Percentiles rank a stretch among this genome's conserved stretches.
phyloP scores from a whole-genome alignment of 1,284 basidiomycete genomes.

The Mycocalia duriaeana region DNA sequence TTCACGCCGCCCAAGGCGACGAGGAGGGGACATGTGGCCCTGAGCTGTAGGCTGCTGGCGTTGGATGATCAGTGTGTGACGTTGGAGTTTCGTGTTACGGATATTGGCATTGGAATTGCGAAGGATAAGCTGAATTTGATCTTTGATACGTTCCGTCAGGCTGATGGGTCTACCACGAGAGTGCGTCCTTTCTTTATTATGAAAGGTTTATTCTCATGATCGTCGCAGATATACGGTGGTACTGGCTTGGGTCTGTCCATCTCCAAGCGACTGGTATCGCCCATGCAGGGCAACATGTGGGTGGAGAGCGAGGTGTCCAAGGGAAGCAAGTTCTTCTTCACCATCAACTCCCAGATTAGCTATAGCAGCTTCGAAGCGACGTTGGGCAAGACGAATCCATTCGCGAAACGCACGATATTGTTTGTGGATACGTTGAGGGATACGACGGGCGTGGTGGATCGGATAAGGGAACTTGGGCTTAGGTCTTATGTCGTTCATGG shows the following conservation, averaged over 20 bases:
- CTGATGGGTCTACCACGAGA: constrained; percentile 90
- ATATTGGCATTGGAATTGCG: constrained; percentile 98
- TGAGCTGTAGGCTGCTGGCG: constrained; percentile 78
- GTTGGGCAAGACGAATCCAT: constrained; percentile 74
- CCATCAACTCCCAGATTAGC: constrained; percentile 81
- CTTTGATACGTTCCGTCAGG: constrained; percentile 99
- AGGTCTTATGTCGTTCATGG: constrained; percentile 76
- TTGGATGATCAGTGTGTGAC: constrained; percentile 78
- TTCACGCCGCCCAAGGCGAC: constrained; percentile 82
- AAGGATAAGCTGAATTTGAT: constrained; percentile 98
- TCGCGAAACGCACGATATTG: constrained; percentile 75
- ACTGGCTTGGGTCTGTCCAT: constrained; percentile 96
- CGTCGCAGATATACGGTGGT: constrained; percentile 89
- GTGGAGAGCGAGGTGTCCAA: constrained; percentile 90
- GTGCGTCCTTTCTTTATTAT: constrained; percentile 39
- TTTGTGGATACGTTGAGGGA: constrained; percentile 88
- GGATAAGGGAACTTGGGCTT: constrained; percentile 81
- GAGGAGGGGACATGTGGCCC: constrained; percentile 85
- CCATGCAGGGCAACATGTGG: constrained; percentile 99
- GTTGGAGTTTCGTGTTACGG: constrained; percentile 95
- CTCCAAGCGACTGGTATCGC: constrained; percentile 90
- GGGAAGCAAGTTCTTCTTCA: constrained; percentile 97
- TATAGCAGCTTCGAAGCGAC: constrained; percentile 70
- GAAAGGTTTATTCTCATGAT: too few relatives aligned
- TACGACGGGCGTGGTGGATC: constrained; percentile 70